A percentile compares a stretch with the other conserved stretches of the same genome.
Evolutionary conservation across 1,284 basidiomycete species (phyloP).

Genomic region (Cutaneotrichosporon dermatis): DNA sequence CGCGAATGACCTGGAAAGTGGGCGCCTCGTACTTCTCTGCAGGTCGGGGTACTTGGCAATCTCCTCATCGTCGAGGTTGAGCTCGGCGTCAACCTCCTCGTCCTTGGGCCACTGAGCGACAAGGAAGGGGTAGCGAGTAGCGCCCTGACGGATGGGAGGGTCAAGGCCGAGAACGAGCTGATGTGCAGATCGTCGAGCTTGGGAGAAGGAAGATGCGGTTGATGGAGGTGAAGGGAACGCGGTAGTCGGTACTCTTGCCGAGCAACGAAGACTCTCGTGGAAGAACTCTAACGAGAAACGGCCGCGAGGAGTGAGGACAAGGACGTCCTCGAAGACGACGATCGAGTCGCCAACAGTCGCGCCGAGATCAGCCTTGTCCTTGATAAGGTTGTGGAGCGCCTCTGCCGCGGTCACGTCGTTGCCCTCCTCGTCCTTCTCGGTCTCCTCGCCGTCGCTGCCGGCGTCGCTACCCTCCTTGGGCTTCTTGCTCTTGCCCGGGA

Average conservation of each 20-base stretch:
- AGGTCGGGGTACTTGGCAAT: slow-evolving; percentile 53
- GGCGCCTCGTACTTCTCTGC: slow-evolving; percentile 66
- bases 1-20: slow-evolving; percentile 94
- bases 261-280: slow-evolving; percentile 86
- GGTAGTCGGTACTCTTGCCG: slow-evolving; percentile 99
- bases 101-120: slow-evolving; percentile 97
- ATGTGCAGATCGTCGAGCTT: slow-evolving; percentile 93
- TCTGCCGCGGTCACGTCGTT: slow-evolving; percentile 77
- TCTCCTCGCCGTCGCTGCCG: slow-evolving; percentile 59
- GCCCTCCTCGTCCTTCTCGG: slow-evolving; percentile 51
- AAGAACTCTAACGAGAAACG: slow-evolving; percentile 99
- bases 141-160: slow-evolving; percentile 94
- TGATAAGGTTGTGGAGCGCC: slow-evolving; percentile 93
- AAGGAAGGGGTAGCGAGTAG: slow-evolving; percentile 94
- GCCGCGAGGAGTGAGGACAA: slow-evolving; percentile 93
- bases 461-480: slow-evolving; percentile 61
- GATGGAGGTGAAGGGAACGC: slow-evolving; percentile 87
- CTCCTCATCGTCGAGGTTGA: slow-evolving; percentile 76
- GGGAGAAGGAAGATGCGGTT: slow-evolving; percentile 84
- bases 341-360: slow-evolving; percentile 89
- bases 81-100: slow-evolving; percentile 92
- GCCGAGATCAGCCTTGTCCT: slow-evolving; percentile 93
- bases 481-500: slow-evolving; percentile 64
- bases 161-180: slow-evolving; percentile 88
- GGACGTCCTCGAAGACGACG: slow-evolving; percentile 91